Evolutionary conservation across 2,329 filamentous ascomycete genomes (phyloP).

Genomic region (Fusarium circinatum): DNA sequence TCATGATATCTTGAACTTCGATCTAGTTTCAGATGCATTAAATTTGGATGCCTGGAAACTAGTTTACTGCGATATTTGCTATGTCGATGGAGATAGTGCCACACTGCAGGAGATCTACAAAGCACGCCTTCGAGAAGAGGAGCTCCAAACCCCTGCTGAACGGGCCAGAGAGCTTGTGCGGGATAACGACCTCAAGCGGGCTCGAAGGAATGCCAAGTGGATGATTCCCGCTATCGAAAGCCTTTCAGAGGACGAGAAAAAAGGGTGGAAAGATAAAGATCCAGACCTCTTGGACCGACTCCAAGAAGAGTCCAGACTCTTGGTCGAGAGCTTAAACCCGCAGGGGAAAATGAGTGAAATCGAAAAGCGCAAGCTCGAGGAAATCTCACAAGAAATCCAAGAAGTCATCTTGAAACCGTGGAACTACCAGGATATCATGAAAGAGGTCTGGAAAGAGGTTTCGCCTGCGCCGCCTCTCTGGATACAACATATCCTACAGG

Average conservation of each 20-base stretch:
- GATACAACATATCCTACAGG: constrained; percentile 16
- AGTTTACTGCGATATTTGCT: background rate
- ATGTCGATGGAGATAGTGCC: background rate
- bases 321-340: background rate
- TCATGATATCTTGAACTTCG: rapidly evolving
- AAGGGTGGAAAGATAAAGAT: background rate
- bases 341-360: background rate
- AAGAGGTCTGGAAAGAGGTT: constrained; percentile 16
- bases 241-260: background rate
- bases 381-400: background rate
- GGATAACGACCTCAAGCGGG: rapidly evolving
- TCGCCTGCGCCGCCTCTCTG: constrained; percentile 30
- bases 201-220: background rate
- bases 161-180: background rate
- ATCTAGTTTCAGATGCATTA: background rate
- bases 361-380: background rate
- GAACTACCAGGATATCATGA: background rate
- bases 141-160: background rate
- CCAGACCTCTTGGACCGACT: background rate
- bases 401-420: background rate
- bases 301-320: background rate
- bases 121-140: background rate
- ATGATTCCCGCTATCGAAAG: background rate
- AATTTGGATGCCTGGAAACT: background rate
- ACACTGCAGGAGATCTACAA: background rate